These are phyloP conservation scores for Neurospora tetrasperma DNA, from an alignment of 495 filamentous ascomycete genomes.

Conservation along the genomic window DNA sequence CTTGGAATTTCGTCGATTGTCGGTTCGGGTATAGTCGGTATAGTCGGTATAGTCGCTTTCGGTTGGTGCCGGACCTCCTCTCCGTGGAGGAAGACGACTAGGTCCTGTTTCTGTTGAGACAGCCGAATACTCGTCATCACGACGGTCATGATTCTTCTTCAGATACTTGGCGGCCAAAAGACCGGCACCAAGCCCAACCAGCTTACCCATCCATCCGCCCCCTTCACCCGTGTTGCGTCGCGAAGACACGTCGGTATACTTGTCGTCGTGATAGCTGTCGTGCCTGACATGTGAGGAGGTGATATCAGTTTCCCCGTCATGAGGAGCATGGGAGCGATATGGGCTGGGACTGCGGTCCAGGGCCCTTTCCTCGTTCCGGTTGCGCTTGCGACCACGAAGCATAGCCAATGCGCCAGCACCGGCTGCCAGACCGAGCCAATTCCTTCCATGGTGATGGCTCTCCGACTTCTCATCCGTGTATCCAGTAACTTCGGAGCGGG, in stretches of 20 bases:
- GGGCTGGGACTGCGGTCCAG: conserved; percentile 24
- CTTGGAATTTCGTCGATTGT: conserved; percentile 26
- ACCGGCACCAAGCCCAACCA: conserved; percentile 57
- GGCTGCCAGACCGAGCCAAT: conserved; percentile 41
- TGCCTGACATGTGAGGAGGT: conserved; percentile 37
- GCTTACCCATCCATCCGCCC: conserved; percentile 52
- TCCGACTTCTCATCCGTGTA: conserved; percentile 24
- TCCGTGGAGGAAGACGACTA: conserved; percentile 27
- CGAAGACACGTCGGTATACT: conserved; percentile 35
- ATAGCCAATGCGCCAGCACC: conserved; percentile 54
- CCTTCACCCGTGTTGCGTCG: conserved; percentile 18
- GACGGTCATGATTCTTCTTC: conserved; percentile 47
- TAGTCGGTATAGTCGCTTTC: conserved; percentile 41
- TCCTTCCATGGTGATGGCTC: conserved; percentile 27
- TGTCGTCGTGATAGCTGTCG: conserved; percentile 51
- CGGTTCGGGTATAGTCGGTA: conserved; percentile 21
- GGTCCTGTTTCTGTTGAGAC: conserved; percentile 42
- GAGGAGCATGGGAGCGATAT: conserved; percentile 18
- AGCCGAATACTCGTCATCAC: conserved; percentile 49
- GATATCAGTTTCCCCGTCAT: conserved; percentile 33
- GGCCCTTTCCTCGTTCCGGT: conserved; percentile 26
- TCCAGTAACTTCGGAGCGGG: conserved; percentile 3
- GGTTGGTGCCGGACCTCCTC: conserved; percentile 25
- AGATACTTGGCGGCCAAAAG: conserved; percentile 54
- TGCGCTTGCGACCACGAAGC: conserved; percentile 33